Base-by-base conservation (phyloP, 1,284 basidiomycete species). In the Tylopilus orsonianus region DNA sequence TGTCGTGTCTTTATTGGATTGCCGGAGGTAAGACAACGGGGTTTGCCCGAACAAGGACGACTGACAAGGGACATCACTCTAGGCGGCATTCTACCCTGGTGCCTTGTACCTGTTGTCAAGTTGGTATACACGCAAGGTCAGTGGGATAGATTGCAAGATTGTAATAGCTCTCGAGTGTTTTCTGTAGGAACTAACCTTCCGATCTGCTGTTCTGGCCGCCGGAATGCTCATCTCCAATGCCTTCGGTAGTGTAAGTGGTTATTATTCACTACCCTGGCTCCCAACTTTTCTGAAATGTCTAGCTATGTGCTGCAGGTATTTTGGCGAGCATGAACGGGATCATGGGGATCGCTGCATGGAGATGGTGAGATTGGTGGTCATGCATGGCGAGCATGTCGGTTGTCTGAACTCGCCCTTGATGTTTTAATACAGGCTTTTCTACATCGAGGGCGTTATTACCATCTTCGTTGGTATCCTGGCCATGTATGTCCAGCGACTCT, bases 141-240 rank as follows among this genome's bases (percentile, higher is more conserved):
- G 18, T 43, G 30, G 37, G 22, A 24, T 8, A 16, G 14, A 12
- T 41, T 20, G n/a, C 35, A 13, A 10, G 6, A 9, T 10, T 26
- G 18, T 22, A 16, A 33, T n/a, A n/a, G n/a, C n/a, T n/a, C n/a
- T 50, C 33, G 8, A 24, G 16, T 33, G 9, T 32, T 33, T n/a
- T 35, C 47, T 16, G n/a, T n/a, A 83, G 80, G 81, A 85, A 67
- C 68, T 85, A 5, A 80, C 81, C 0, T 79, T 88, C 51, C 78
- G 88, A 36, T 80, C 82, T 40, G 82, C 85, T 1, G 74, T 89
- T 44, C 73, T 91, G 3, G 87, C 83, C 64, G 75, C 75, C 13
- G 86, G 86, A 16, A 62, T 82, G 5, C 68, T 89, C 16, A 75
- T 88, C 45, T 85, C 84, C 1, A 89, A 88, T 66, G 87, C 87